These are phyloP conservation scores for Larix sibirica DNA, from an alignment of 83 land plant species.

Conservation along the genomic window DNA sequence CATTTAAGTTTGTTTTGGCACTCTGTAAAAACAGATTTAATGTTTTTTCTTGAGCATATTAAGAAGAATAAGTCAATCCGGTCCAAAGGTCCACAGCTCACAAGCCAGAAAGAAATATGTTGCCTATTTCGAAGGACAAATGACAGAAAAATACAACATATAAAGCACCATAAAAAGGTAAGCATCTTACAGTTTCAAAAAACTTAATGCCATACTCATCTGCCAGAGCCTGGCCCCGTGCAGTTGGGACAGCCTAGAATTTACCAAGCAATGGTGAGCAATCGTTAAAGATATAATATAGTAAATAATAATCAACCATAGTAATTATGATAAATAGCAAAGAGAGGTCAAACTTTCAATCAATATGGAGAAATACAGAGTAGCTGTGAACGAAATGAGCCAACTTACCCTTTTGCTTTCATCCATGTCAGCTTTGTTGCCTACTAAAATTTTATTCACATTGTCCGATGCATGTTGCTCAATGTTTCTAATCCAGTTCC, in stretches of 20 bases:
- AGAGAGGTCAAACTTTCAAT: background rate
- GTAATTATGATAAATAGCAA: background rate
- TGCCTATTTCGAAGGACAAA: background rate
- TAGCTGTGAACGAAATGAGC: background rate
- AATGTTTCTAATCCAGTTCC: slow-evolving; percentile 38
- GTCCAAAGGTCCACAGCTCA: background rate
- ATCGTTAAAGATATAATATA: background rate
- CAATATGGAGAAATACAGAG: background rate
- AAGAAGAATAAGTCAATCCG: background rate
- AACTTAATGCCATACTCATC: slow-evolving; percentile 92
- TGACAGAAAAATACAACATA: background rate
- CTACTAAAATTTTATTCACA: slow-evolving; percentile 32
- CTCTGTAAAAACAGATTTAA: slow-evolving; percentile 40
- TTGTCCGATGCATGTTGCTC: slow-evolving; percentile 31
- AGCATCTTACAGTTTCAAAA: slow-evolving; percentile 78
- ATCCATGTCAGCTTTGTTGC: slow-evolving; percentile 42
- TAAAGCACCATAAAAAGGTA: background rate
- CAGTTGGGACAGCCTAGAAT: slow-evolving; percentile 79
- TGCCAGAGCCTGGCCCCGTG: slow-evolving; percentile 84
- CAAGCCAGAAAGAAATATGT: background rate
- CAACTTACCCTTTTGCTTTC: slow-evolving; percentile 34
- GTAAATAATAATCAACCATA: background rate
- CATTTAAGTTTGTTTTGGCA: slow-evolving; percentile 73
- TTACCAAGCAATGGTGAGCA: background rate
- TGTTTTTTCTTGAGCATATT: background rate